Conservation (phyloP, 2,329 filamentous ascomycete species). For the Moelleriella libera region DNA sequence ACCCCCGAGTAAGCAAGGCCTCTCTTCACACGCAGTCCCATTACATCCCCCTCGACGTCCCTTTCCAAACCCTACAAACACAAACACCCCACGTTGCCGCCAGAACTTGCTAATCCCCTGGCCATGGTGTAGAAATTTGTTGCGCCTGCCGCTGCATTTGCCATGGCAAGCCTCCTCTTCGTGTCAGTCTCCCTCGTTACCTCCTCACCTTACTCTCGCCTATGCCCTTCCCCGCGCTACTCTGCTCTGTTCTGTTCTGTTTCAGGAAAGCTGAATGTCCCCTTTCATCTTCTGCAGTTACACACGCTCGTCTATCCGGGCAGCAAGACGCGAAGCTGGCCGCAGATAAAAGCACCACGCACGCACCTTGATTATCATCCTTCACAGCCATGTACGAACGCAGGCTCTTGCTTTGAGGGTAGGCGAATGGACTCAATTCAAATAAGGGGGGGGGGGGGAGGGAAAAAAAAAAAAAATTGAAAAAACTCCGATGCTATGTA, state of each 20-base stretch:
- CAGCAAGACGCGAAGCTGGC: constrained; percentile 19
- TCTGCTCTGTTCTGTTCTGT: no score
- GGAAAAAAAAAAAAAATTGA: no score
- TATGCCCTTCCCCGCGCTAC: no score
- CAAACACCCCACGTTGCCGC: no score
- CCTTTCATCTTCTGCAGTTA: constrained; percentile 13
- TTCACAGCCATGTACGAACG: no score
- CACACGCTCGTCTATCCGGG: constrained; percentile 25
- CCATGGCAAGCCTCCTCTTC: constrained; percentile 37
- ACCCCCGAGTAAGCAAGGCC: constrained; percentile 12
- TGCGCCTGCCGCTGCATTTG: constrained; percentile 36
- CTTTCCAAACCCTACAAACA: no score
- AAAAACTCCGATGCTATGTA: constrained; percentile 5
- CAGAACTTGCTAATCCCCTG: not conserved
- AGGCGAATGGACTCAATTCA: not conserved
- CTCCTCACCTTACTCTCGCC: not conserved
- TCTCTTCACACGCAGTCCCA: no score
- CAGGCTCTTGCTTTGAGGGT: not conserved
- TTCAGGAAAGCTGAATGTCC: no score
- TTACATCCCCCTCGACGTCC: no score
- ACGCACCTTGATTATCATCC: no score
- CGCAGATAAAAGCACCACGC: constrained; percentile 1
- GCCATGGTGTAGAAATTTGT: constrained; percentile 23
- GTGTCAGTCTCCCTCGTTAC: constrained; percentile 17
- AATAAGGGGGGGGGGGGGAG: no score